A percentile compares a stretch with the other conserved stretches of the same genome.
These are phyloP conservation scores for Zangia roseola DNA, from an alignment of 768 basidiomycete species.

Conservation along the genomic window DNA sequence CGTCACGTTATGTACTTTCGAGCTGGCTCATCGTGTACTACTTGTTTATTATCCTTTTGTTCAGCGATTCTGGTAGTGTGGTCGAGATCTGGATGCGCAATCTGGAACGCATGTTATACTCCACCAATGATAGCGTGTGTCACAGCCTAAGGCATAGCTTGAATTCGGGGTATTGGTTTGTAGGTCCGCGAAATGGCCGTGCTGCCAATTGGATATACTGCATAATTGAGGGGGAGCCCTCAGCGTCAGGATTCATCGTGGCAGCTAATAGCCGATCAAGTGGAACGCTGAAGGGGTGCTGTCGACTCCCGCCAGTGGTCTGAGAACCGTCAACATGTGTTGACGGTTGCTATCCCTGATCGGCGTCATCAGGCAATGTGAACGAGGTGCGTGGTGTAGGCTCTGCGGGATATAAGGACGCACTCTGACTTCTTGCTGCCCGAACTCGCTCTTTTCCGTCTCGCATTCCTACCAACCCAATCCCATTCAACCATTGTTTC, in stretches of 20 bases:
- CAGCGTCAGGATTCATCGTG: conserved; percentile 28
- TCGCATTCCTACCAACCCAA: background rate
- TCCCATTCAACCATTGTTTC: background rate
- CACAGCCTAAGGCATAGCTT: conserved; percentile 2
- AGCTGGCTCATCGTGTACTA: conserved; percentile 22
- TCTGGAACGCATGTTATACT: conserved; percentile 1
- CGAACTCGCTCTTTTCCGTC: conserved; percentile 2
- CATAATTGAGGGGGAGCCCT: conserved; percentile 5
- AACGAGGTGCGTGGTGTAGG: conserved; percentile 10
- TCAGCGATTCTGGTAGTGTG: conserved; percentile 4
- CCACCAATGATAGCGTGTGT: conserved; percentile 2
- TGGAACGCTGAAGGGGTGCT: conserved; percentile 20
- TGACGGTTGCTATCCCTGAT: background rate
- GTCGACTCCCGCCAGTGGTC: conserved; percentile 2
- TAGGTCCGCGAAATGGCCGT: conserved; percentile 20
- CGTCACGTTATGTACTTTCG: conserved; percentile 23
- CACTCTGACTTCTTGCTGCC: background rate
- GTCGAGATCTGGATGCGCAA: conserved; percentile 17
- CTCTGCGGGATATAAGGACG: conserved; percentile 17
- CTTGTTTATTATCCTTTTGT: conserved; percentile 15
- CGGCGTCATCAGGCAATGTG: conserved; percentile 12
- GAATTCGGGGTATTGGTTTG: conserved; percentile 10
- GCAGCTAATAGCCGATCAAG: conserved; percentile 23
- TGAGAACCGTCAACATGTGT: conserved; percentile 14
- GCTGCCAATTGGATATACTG: conserved; percentile 1